These are phyloP conservation scores for Filosporella fistucella DNA, from an alignment of 495 filamentous ascomycete species.

Conservation along the genomic window DNA sequence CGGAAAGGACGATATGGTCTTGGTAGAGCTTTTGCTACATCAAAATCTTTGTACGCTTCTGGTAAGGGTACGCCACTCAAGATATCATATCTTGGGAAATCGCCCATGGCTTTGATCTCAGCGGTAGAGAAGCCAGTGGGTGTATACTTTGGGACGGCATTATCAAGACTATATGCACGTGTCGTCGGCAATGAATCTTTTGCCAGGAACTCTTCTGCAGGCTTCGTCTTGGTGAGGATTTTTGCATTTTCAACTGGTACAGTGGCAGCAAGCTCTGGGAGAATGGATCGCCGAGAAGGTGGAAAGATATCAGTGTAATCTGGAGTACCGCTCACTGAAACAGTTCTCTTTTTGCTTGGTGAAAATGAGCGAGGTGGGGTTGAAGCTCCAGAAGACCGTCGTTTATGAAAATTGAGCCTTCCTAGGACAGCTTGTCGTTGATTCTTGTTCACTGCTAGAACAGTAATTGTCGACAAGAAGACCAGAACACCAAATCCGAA, in stretches of 20 bases:
- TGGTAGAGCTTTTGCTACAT: slow-evolving; percentile 60
- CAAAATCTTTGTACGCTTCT: slow-evolving; percentile 57
- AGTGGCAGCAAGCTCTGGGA: slow-evolving; percentile 29
- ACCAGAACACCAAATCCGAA: slow-evolving; percentile 15
- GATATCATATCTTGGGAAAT: slow-evolving; percentile 78
- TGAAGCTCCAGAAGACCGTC: slow-evolving; percentile 29
- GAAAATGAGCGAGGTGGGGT: slow-evolving; percentile 57
- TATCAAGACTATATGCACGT: slow-evolving; percentile 25
- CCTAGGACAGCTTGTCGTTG: slow-evolving; percentile 14
- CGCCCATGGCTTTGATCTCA: slow-evolving; percentile 69
- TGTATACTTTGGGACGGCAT: slow-evolving; percentile 29
- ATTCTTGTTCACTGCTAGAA: slow-evolving; percentile 12
- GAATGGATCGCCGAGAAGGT: slow-evolving; percentile 47
- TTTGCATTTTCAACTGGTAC: slow-evolving; percentile 16
- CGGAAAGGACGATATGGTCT: slow-evolving; percentile 76
- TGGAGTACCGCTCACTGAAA: slow-evolving; percentile 14
- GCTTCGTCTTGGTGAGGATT: slow-evolving; percentile 2
- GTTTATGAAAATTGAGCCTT: slow-evolving; percentile 9
- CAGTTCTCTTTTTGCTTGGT: slow-evolving; percentile 32
- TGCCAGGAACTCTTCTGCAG: slow-evolving; percentile 3
- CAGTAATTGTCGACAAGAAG: slow-evolving; percentile 11
- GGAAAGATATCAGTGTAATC: slow-evolving; percentile 48
- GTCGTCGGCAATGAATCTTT: slow-evolving; percentile 16
- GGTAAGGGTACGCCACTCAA: slow-evolving; percentile 79
- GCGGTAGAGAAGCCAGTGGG: slow-evolving; percentile 51